A percentile compares a stretch with the other conserved stretches of the same genome.
Conservation (phyloP, 2,329 filamentous ascomycete genomes). For the Ustulina deusta region DNA sequence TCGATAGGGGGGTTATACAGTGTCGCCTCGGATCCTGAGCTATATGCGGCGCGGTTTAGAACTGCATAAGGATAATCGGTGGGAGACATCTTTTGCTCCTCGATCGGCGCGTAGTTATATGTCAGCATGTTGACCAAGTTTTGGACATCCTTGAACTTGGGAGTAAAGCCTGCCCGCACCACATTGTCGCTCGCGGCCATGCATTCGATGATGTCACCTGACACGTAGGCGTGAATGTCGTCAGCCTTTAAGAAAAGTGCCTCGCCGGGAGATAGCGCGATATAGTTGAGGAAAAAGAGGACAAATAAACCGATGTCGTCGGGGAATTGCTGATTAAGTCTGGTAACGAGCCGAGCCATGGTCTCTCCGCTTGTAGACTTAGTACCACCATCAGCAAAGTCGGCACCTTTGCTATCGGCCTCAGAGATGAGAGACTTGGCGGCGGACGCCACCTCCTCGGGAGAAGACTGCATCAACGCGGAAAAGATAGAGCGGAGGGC, state of each 20-base stretch:
- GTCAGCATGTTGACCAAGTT: conserved; percentile 93
- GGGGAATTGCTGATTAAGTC: conserved; percentile 87
- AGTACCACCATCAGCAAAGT: conserved; percentile 81
- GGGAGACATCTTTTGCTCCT: conserved; percentile 92
- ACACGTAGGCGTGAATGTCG: conserved; percentile 96
- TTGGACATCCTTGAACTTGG: conserved; percentile 96
- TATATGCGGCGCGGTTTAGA: conserved; percentile 85
- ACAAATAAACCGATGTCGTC: conserved; percentile 93
- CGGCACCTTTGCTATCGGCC: conserved; percentile 73
- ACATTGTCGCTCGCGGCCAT: conserved; percentile 99
- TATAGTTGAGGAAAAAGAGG: conserved; percentile 96
- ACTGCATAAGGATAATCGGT: conserved; percentile 87
- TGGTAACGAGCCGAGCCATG: conserved; percentile 79
- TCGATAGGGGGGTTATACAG: conserved; percentile 97
- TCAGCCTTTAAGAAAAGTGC: conserved; percentile 96
- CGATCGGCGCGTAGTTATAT: conserved; percentile 94
- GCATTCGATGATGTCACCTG: conserved; percentile 96
- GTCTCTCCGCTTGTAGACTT: conserved; percentile 75
- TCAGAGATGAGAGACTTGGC: conserved; percentile 77
- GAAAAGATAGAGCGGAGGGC: conserved; percentile 81
- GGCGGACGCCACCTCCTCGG: conserved; percentile 72
- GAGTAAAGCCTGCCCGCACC: conserved; percentile 95
- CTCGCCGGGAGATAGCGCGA: conserved; percentile 87
- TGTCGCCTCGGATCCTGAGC: conserved; percentile 75
- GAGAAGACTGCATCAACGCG: conserved; percentile 81